Evolutionary conservation across 176 grass and related monocot genomes (phyloP).

Genomic region (Ananas comosus): DNA sequence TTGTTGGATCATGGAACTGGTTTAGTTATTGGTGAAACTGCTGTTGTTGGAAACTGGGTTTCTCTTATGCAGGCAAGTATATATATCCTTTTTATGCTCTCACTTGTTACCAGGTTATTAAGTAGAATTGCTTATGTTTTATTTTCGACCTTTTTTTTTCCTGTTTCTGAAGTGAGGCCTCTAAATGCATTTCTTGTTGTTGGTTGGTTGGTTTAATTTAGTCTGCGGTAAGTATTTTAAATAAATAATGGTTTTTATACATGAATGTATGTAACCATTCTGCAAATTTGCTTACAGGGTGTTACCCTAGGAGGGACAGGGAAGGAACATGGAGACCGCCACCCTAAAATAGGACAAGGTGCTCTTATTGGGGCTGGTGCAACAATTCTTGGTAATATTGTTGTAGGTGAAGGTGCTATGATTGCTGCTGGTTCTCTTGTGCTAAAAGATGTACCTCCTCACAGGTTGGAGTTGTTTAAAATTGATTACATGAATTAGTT

Average conservation of each 20-base stretch:
- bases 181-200: too few species aligned
- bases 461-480: slow-evolving; percentile 51
- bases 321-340: slow-evolving; percentile 88
- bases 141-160: background rate
- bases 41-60: slow-evolving; percentile 95
- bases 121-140: background rate
- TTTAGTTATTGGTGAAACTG: slow-evolving; percentile 97
- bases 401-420: slow-evolving; percentile 91
- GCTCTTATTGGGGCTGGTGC: slow-evolving; percentile 95
- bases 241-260: too few species aligned
- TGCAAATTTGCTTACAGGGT: slow-evolving; percentile 33
- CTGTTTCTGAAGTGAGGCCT: background rate
- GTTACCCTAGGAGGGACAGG: slow-evolving; percentile 98
- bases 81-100: slow-evolving; percentile 1
- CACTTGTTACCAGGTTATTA: background rate
- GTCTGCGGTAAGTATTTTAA: too few species aligned
- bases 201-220: too few species aligned
- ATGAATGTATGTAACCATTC: background rate
- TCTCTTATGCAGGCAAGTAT: slow-evolving; percentile 86
- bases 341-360: slow-evolving; percentile 89
- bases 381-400: slow-evolving; percentile 89
- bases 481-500: background rate
- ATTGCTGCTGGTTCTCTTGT: slow-evolving; percentile 91
- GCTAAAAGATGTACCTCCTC: slow-evolving; percentile 85
- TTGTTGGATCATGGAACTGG: slow-evolving; percentile 97